Evolutionary conservation across 208 protist genomes (phyloP), one percentile per base, ranked within the genome.

Genomic region (Trypanosoma congolense): DNA sequence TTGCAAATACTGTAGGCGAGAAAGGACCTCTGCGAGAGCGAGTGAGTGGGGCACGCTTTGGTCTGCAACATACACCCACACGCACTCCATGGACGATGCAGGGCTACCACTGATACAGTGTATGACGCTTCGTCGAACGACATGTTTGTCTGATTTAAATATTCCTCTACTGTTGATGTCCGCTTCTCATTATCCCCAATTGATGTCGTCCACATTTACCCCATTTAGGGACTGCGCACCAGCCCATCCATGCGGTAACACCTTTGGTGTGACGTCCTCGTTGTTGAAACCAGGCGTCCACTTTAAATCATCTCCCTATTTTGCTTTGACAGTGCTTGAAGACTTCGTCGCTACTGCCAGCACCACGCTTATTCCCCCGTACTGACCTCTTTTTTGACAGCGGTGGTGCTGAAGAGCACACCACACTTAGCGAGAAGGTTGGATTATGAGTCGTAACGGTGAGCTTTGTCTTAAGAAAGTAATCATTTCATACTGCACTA

Each of bases 391-490:
- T 6, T 38, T 6, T 6, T 38, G 33, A 12, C 12, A 6, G 6
- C 10, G 26, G 36, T 42, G 30, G 18, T 6, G 25, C 5, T 29
- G 30, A 29, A 5, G 30, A 35, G 30, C 22, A 16, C 21, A 21
- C 8, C 8, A 29, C 14, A 6, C 18, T 6, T 9, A 5, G 30
- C 48, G 28, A 35, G 4, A 28, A 33, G 53, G 21, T 22, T 26
- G 36, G 54, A 50, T 24, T 44, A 16, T 93, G 86, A 93, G 86
- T 54, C 81, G 86, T 41, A 88, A 84, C 54, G 86, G 86, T 4
- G 76, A 87, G 65, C 61, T 90, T 28, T 86, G 75, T 38, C 56
- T 93, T 35, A 63, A 85, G 60, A 88, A 87, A 58, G 73, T 93
- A 31, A 90, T 93, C 63, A 51, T 93, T 31, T 77, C 79, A 19